Conservation (phyloP, 2,329 filamentous ascomycete genomes). For the Thermochaetoides dissita region DNA sequence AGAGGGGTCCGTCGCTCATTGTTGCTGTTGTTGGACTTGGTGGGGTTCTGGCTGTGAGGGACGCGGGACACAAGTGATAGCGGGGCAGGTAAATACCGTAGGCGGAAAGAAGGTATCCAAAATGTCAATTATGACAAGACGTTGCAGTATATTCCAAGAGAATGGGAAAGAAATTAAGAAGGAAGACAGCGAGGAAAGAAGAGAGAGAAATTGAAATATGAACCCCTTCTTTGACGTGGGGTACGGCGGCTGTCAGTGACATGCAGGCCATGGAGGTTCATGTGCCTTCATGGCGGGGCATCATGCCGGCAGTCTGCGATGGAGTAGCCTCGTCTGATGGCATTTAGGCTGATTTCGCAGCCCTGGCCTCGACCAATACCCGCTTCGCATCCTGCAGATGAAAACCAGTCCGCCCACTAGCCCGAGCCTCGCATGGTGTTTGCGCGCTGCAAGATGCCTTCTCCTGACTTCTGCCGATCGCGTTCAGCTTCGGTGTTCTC, state of each 20-base stretch:
- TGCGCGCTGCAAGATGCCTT: not conserved
- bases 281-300: constrained; percentile 10
- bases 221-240: constrained; percentile 6
- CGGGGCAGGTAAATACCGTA: not conserved
- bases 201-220: not conserved
- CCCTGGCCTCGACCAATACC: constrained; percentile 9
- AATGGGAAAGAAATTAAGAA: not conserved
- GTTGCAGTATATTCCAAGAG: not conserved
- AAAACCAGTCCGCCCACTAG: not conserved
- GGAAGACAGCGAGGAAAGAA: no score
- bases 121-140: not conserved
- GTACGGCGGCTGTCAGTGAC: constrained; percentile 4
- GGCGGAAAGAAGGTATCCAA: not conserved
- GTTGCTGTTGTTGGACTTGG: not conserved
- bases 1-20: constrained; percentile 43
- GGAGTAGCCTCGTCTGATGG: constrained; percentile 10
- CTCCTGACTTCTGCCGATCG: constrained; percentile 5
- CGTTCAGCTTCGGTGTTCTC: not conserved
- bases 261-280: not conserved
- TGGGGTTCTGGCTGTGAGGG: no score
- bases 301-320: constrained; percentile 2
- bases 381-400: constrained; percentile 1
- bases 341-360: constrained; percentile 13
- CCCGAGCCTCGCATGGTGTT: not conserved
- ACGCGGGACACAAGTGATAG: not conserved